A percentile compares a stretch with the other conserved stretches of the same genome.
Evolutionary conservation across 257 asterid genomes (phyloP).

Genomic region (Ajuga chamaepitys): DNA sequence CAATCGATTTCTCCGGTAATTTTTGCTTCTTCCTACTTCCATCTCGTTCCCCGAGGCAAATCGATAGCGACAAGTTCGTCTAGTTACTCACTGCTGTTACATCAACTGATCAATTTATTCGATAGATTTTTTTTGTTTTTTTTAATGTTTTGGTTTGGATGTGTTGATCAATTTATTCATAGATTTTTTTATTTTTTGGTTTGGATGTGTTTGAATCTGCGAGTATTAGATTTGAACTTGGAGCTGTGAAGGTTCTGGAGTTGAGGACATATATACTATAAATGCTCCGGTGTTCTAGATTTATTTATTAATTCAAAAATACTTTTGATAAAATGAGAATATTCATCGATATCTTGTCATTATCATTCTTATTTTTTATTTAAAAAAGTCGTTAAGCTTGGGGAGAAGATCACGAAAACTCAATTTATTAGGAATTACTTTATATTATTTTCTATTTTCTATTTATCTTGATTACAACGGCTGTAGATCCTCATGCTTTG

Average conservation of each 20-base stretch:
- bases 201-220: not conserved
- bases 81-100: not conserved
- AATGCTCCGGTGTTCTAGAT: not conserved
- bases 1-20: constrained; percentile 25
- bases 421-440: not conserved
- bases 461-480: not conserved
- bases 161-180: not conserved
- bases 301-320: not conserved
- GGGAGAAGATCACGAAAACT: not conserved
- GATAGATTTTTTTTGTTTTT: not conserved
- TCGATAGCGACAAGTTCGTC: not conserved
- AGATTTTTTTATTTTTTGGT: not conserved
- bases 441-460: not conserved
- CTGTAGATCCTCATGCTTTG: not conserved
- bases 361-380: not conserved
- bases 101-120: not conserved
- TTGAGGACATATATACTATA: not conserved
- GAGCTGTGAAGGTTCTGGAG: no score
- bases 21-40: not conserved
- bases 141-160: not conserved
- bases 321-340: not conserved
- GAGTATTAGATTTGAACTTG: not conserved
- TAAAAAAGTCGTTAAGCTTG: not conserved
- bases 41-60: not conserved
- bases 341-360: not conserved